Evolutionary conservation across 768 basidiomycete species (phyloP).

Genomic region (Suillus subluteus): DNA sequence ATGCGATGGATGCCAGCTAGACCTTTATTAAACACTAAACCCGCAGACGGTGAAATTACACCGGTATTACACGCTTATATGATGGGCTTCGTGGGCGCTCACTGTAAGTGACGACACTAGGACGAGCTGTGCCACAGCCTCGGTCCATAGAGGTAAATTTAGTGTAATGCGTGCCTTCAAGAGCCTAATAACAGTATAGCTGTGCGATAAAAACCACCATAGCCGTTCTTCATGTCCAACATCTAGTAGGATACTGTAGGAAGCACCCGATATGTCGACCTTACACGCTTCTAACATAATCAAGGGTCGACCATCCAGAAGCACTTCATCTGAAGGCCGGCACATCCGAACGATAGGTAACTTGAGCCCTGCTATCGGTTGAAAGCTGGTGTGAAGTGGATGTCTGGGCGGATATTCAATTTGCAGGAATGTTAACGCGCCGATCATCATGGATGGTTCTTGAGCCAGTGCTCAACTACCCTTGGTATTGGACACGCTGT

Average conservation of each 20-base stretch:
- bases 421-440: background rate
- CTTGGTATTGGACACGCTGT: constrained; percentile 63
- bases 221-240: background rate
- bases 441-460: constrained; percentile 42
- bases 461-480: constrained; percentile 63
- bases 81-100: background rate
- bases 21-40: background rate
- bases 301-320: background rate
- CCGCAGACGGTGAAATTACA: background rate
- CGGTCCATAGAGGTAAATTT: background rate
- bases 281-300: background rate
- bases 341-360: background rate
- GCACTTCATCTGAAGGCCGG: background rate
- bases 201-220: background rate
- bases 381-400: background rate
- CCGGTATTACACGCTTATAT: background rate
- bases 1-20: background rate
- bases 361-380: background rate
- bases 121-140: background rate
- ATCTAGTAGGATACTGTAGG: background rate
- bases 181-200: background rate
- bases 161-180: background rate
- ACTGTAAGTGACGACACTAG: background rate
- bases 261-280: background rate
- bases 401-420: background rate